Conservation (phyloP, 345 rosid genomes). For the Sisymbrium irio region DNA sequence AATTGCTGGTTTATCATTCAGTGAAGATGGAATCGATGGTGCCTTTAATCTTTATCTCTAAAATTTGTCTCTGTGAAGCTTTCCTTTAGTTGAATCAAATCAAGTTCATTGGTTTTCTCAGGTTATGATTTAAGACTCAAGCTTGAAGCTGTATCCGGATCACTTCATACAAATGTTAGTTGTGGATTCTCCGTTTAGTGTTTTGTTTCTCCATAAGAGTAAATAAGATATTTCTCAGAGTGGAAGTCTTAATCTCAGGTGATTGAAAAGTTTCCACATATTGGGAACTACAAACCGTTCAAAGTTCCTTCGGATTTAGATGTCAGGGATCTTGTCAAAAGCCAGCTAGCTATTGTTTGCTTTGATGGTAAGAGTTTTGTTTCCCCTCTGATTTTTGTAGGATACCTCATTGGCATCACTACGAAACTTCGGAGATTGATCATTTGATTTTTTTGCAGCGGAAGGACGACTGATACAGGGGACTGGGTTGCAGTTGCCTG, state of each 20-base stretch:
- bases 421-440: neutral
- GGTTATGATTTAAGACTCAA: slow-evolving; percentile 59
- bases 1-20: slow-evolving; percentile 53
- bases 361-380: slow-evolving; percentile 45
- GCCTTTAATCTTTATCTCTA: neutral
- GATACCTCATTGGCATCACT: neutral
- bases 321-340: slow-evolving; percentile 57
- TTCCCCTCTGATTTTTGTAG: neutral
- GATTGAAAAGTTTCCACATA: slow-evolving; percentile 79
- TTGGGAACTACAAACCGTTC: slow-evolving; percentile 57
- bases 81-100: neutral
- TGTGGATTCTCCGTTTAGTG: neutral
- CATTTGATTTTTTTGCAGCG: slow-evolving; percentile 42
- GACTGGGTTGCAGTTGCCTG: slow-evolving; percentile 86
- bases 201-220: slow-evolving; percentile 8
- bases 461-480: slow-evolving; percentile 52
- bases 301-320: slow-evolving; percentile 56
- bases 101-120: slow-evolving; percentile 34
- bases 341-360: slow-evolving; percentile 71
- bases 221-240: neutral
- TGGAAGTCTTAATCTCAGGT: slow-evolving; percentile 47
- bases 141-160: slow-evolving; percentile 52
- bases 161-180: slow-evolving; percentile 54
- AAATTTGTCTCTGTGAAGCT: neutral
- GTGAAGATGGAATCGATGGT: slow-evolving; percentile 64